Evolutionary conservation across 306 rosid species (phyloP).

Genomic region (Cicer chorassanicum): DNA sequence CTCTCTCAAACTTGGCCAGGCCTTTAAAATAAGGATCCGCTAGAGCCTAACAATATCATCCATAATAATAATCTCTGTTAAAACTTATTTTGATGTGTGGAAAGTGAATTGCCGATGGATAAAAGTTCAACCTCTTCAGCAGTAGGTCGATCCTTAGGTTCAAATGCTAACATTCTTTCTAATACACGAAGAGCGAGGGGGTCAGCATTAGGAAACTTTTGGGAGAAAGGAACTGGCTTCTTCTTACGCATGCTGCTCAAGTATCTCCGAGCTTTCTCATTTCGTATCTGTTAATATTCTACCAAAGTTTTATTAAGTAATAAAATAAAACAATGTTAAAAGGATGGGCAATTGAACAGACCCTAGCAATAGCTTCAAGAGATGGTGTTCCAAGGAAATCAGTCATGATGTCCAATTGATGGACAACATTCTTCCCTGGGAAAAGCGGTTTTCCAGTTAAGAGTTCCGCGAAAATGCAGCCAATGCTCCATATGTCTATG

Average conservation of each 20-base stretch:
- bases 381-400: conserved; percentile 96
- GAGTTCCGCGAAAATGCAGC: conserved; percentile 98
- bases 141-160: conserved; percentile 92
- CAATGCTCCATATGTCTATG: conserved; percentile 99
- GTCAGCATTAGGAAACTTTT: conserved; percentile 93
- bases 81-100: conserved; percentile 21
- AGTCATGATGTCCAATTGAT: conserved; percentile 96
- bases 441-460: conserved; percentile 97
- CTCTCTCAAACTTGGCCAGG: conserved; percentile 97
- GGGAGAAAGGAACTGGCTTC: conserved; percentile 86
- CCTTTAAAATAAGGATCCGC: conserved; percentile 98
- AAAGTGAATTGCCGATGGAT: conserved; percentile 36
- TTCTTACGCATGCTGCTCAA: conserved; percentile 96
- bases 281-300: conserved; percentile 66
- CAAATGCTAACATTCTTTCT: conserved; percentile 97
- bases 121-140: conserved; percentile 84
- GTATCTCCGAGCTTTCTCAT: conserved; percentile 98
- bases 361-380: conserved; percentile 91
- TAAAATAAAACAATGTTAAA: conserved; percentile 10
- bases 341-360: conserved; percentile 49
- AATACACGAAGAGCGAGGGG: conserved; percentile 92
- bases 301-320: conserved; percentile 33
- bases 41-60: conserved; percentile 68
- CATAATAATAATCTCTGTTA: conserved; percentile 36
- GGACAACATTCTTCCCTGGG: conserved; percentile 98